Evolutionary conservation across 2,329 filamentous ascomycete species (phyloP), one percentile per base, ranked within the genome.

Genomic region (Cladosporium sp.): DNA sequence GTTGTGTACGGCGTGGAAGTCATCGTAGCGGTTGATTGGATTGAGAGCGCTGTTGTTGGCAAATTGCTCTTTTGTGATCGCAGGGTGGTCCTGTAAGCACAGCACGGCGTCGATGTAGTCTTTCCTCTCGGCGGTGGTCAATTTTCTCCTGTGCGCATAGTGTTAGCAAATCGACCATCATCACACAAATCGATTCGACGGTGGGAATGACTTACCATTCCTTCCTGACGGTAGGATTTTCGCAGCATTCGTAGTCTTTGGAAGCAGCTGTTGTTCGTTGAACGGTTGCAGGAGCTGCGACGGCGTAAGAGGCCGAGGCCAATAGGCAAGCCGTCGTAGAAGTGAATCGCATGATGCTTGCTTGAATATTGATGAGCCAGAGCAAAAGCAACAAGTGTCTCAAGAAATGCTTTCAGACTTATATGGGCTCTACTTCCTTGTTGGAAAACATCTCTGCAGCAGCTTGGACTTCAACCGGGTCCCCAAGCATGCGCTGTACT

Each of bases 1-100:
- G 44, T 50, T 54, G 50, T 63, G 59, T 11, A 58, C 52, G 27
- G 51, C 61, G 1, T 61, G 56, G 37, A 58, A 63, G 47, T 63
- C 61, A 20, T 61, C 61, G 44, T 62, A 63, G 37, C 43, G 43
- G 36, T 50, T 54, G 43, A 45, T 45, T 2, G 43, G 43, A 20
- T 45, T 45, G 32, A 45, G 34, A n/a, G 13, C 32, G 4, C 52
- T 43, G 36, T 53, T 57, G 36, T 54, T 54, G 37, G 32, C 50
- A 15, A 45, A 37, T 7, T 47, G 47, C 17, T 47, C 37, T 2
- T 61, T 51, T 5, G 42, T 51, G 20, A 60, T 63, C 7, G 56
- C 55, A 12, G 32, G 18, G 11, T 54, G 47, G 9, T 49, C 51
- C 3, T 52, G 49, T 8, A 64, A 54, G 24, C 61, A 62, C 12